Evolutionary conservation across 2,329 filamentous ascomycete species (phyloP).

Genomic region (Elsinoe perseae): DNA sequence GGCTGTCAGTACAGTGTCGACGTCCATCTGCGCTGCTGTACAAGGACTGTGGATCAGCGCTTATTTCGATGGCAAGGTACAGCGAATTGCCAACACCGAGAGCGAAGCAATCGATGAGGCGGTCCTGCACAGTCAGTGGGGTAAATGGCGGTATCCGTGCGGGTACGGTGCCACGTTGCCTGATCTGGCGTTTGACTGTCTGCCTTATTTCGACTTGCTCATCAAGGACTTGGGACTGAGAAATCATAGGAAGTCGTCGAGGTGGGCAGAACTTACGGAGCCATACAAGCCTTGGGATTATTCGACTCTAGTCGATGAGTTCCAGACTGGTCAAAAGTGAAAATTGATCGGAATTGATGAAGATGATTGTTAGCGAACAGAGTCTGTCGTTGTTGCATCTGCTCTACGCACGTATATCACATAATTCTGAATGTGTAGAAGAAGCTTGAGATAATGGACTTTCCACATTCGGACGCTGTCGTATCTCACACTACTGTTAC

Average conservation of each 20-base stretch:
- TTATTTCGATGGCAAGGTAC: constrained; percentile 51
- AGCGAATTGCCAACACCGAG: constrained; percentile 25
- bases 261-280: constrained; percentile 44
- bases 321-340: constrained; percentile 20
- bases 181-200: constrained; percentile 67
- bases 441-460: background rate
- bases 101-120: constrained; percentile 38
- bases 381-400: too few relatives aligned
- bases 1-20: constrained; percentile 33
- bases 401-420: too few relatives aligned
- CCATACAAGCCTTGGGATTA: constrained; percentile 57
- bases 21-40: constrained; percentile 31
- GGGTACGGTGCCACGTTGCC: constrained; percentile 57
- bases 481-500: background rate
- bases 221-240: constrained; percentile 57
- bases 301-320: constrained; percentile 47
- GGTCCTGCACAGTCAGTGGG: constrained; percentile 59
- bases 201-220: constrained; percentile 66
- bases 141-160: constrained; percentile 59
- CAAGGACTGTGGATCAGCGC: constrained; percentile 48
- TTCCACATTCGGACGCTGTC: background rate
- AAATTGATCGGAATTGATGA: background rate
- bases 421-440: background rate
- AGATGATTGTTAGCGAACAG: background rate
- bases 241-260: constrained; percentile 47